A percentile compares a stretch with the other conserved stretches of the same genome.
phyloP scores from a whole-genome alignment of 805 yeast genomes.

The Blastobotrys terrestris region DNA sequence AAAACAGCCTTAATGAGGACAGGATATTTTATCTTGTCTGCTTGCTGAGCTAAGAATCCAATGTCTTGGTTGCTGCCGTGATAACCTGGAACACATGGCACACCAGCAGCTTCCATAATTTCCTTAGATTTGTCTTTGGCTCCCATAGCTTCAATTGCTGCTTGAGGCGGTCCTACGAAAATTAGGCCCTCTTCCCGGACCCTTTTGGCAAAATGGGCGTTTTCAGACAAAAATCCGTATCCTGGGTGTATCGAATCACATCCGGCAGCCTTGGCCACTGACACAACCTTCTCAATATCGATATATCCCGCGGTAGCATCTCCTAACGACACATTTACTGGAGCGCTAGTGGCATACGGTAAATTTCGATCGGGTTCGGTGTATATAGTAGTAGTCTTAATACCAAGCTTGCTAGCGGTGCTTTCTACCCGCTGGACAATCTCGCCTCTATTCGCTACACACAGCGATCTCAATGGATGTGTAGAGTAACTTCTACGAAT shows the following conservation, averaged over 20 bases:
- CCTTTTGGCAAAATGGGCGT: conserved; percentile 28
- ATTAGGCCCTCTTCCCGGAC: conserved; percentile 29
- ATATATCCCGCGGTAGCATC: conserved; percentile 24
- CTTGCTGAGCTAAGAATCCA: conserved; percentile 22
- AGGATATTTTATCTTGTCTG: conserved; percentile 38
- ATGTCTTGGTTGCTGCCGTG: conserved; percentile 29
- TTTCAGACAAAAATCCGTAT: conserved; percentile 50
- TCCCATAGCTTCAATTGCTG: conserved; percentile 32
- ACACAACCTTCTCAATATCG: conserved; percentile 42
- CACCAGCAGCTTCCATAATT: conserved; percentile 29
- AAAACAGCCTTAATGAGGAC: conserved; percentile 53
- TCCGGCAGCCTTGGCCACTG: conserved; percentile 43
- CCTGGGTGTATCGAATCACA: conserved; percentile 55
- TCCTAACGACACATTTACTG: conserved; percentile 23
- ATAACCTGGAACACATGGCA: conserved; percentile 31
- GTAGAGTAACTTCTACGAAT: conserved; percentile 1
- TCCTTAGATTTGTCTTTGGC: conserved; percentile 30
- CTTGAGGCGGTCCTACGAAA: conserved; percentile 31
- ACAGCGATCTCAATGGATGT: conserved; percentile 26
- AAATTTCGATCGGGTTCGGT: conserved; percentile 27
- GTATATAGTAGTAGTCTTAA: conserved; percentile 28
- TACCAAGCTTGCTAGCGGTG: conserved; percentile 28
- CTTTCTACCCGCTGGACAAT: conserved; percentile 33
- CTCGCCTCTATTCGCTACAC: conserved; percentile 52
- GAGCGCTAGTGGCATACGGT: conserved; percentile 22